phyloP scores from a whole-genome alignment of 108 stramenopile genomes.

The Cyclostephanos tholiformis region DNA sequence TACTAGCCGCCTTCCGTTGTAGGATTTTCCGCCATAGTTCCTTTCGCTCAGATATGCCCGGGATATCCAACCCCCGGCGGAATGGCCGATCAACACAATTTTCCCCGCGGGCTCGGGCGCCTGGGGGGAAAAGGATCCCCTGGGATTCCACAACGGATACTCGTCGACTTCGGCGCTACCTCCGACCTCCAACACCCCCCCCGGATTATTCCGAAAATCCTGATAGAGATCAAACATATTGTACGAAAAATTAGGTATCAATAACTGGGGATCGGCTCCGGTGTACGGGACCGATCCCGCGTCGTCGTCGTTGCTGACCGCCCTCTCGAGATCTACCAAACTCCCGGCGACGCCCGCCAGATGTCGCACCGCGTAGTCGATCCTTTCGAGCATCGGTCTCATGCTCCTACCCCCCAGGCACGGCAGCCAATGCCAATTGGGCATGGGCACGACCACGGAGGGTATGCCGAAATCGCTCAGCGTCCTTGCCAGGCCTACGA shows the following conservation, averaged over 20 bases:
- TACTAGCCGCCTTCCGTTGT: constrained; percentile 54
- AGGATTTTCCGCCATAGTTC: constrained; percentile 67
- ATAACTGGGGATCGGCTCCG: constrained; percentile 33
- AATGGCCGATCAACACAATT: constrained; percentile 59
- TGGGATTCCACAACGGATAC: constrained; percentile 67
- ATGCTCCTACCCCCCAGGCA: constrained; percentile 70
- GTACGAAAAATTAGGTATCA: constrained; percentile 60
- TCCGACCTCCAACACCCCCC: constrained; percentile 66
- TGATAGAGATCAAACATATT: constrained; percentile 52
- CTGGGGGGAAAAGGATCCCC: constrained; percentile 55
- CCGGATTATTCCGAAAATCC: constrained; percentile 71
- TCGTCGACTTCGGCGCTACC: constrained; percentile 62
- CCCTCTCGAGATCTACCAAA: constrained; percentile 32
- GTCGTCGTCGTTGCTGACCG: constrained; percentile 3
- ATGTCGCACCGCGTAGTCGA: constrained; percentile 70
- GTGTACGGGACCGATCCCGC: not conserved
- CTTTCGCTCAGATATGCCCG: constrained; percentile 61
- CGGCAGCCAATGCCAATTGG: constrained; percentile 77
- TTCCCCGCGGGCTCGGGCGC: constrained; percentile 45
- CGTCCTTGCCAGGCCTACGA: constrained; percentile 43
- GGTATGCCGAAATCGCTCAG: constrained; percentile 60
- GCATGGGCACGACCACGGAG: constrained; percentile 70
- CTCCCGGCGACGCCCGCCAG: constrained; percentile 52
- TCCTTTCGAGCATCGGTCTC: constrained; percentile 71
- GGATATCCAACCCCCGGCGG: constrained; percentile 73